Base-by-base conservation (phyloP, 495 filamentous ascomycete species). In the Neurospora pannonica region DNA sequence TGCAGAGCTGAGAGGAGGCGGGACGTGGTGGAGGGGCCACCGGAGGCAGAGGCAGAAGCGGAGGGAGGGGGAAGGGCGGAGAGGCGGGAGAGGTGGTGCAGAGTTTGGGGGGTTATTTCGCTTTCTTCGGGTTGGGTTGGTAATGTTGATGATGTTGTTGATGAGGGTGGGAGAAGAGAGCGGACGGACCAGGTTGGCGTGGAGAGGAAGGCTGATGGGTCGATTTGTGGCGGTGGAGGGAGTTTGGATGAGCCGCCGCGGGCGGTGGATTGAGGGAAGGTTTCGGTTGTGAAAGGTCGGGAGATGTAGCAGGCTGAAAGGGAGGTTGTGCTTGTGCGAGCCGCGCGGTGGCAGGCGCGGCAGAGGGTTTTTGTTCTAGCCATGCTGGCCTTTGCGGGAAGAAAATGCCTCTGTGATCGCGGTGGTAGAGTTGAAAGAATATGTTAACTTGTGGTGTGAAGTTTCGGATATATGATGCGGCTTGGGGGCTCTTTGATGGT, bases 31-130 rank as follows among this genome's bases (percentile, higher is more conserved):
- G 36, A 37, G 36, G 36, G 36, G 36, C 8, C n/a, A n/a, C n/a
- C 36, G 36, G 42, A 80, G 77, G 91, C 88, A 9, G 82, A 76
- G 7, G 17, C 15, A 6, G 48, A 60, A 21, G 84, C 86, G 15
- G 84, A 77, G 2, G 96, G 95, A 8, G 86, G 86, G 0, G 95
- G 94, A 0, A 98, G 90, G 38, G 96, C 94, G 8, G 94, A 97
- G 74, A 99, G 90, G 19, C 93, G 92, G 48, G 97, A 91, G 13
- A 99, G 91, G 82, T 98, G 96, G 89, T 89, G 1, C 40, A 99
- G 87, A 78, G 83, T 84, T 19, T 77, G 5, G 2, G 82, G 75
- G 3, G 85, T 85, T 76, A 89, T 85, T 77, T 74, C 24, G 73
- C 13, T 37, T 69, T 70, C 72, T 77, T 73, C 46, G 38, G 73